Conservation (phyloP, 495 filamentous ascomycete genomes). For the Bacidia gigantensis region DNA sequence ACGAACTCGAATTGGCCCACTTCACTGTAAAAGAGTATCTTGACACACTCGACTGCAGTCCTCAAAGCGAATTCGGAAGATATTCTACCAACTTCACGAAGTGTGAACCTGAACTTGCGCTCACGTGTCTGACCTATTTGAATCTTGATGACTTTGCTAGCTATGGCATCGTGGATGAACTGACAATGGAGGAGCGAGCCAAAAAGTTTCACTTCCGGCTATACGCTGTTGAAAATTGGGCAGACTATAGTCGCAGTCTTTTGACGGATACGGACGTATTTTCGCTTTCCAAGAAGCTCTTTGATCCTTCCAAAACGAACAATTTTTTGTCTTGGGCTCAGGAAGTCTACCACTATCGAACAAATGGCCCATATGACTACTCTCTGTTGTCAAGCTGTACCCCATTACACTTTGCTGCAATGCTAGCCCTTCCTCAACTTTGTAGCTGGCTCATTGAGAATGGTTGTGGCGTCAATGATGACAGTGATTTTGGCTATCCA, state of each 20-base stretch:
- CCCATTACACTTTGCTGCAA: constrained; percentile 18
- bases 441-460: constrained; percentile 12
- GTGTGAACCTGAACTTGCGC: background rate
- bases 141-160: background rate
- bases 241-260: background rate
- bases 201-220: background rate
- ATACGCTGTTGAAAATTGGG: background rate
- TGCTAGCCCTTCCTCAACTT: constrained; percentile 1
- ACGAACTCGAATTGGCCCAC: background rate
- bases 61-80: too few relatives aligned
- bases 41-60: too few relatives aligned
- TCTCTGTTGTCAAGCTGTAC: background rate
- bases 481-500: constrained; percentile 13
- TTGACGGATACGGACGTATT: background rate
- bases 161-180: background rate
- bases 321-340: constrained; percentile 1
- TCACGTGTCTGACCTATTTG: background rate
- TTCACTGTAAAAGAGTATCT: background rate
- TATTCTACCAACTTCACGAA: background rate
- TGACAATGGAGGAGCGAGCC: background rate
- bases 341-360: background rate
- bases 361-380: background rate
- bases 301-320: constrained; percentile 8
- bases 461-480: constrained; percentile 10
- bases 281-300: constrained; percentile 2